A percentile compares a stretch with the other conserved stretches of the same genome.
Evolutionary conservation across 331 rosid genomes (phyloP).

Genomic region (Rosa hybrid): DNA sequence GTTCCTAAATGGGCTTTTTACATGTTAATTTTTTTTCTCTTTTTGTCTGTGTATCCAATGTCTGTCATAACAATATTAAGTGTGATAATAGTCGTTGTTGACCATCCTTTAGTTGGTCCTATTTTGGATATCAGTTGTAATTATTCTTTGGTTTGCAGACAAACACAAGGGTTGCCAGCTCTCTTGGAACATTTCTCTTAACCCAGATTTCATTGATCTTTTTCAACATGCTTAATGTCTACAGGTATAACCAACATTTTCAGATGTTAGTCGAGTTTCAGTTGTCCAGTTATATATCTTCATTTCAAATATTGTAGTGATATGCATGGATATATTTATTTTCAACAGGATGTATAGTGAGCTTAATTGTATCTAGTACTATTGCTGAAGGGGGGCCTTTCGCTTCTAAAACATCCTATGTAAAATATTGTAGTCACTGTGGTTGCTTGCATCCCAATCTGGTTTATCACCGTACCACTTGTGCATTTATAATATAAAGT

Average conservation of each 20-base stretch:
- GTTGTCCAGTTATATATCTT: neutral
- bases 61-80: neutral
- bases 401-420: too few species aligned
- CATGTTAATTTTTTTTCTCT: neutral
- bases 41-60: neutral
- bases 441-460: too few species aligned
- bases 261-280: neutral
- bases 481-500: too few species aligned
- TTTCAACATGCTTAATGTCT: slow-evolving; percentile 91
- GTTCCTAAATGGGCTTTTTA: neutral
- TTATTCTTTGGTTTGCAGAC: slow-evolving; percentile 54
- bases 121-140: slow-evolving; percentile 7
- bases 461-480: too few species aligned
- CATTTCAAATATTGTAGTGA: neutral
- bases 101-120: neutral
- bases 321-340: neutral
- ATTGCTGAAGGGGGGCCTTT: too few species aligned
- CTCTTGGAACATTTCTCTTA: slow-evolving; percentile 86
- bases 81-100: neutral
- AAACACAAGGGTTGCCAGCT: slow-evolving; percentile 78
- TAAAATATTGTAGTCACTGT: too few species aligned
- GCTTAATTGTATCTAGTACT: too few species aligned
- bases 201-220: slow-evolving; percentile 82
- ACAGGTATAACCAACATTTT: slow-evolving; percentile 51
- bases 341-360: too few species aligned